Evolutionary conservation across 192 early-diverging fungal genomes (phyloP), one percentile per base, ranked within the genome.

Genomic region (Coemansia sp.): DNA sequence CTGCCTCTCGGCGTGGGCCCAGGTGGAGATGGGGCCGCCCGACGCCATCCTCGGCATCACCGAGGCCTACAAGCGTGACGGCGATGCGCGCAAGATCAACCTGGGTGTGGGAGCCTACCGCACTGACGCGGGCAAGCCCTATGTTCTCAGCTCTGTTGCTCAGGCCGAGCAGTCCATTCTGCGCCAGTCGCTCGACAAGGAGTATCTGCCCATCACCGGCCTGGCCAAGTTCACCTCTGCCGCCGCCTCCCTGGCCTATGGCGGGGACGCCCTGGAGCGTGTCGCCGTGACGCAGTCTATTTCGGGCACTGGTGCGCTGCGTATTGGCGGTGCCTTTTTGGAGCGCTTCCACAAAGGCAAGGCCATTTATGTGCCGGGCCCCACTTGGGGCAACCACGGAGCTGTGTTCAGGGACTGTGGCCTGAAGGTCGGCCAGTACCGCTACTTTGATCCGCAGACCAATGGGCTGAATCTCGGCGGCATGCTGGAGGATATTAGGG

Each of bases 321-420:
- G 95, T 62, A 88, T 97, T 64, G 97, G 94, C 56, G 95, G 91
- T 47, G 91, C 84, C 61, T 97, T 96, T 83, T 82, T 99, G 61
- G 69, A 73, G 61, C 74, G 87, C 16, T 97, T 89, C 83, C 94
- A 88, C 85, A 81, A 86, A 62, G 82, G 88, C 50, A 88, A 86
- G 70, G 92, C 89, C 69, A 90, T 97, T 59, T 92, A 93, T 72
- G 81, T 99, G 47, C 94, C 96, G 39, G 92, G 88, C 58, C 96
- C 96, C 66, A 93, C 90, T 63, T 99, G 95, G 96, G 96, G 95
- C 58, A 99, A 99, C 88, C 97, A 99, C 78, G 90, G 82, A 23
- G 88, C 94, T 45, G 92, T 99, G 60, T 94, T 98, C 88, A 82
- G 87, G 61, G 92, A 95, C 72, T 85, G 94, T 33, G 94, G 94